Conservation (phyloP, 768 basidiomycete genomes). For the Boletus pseudopeckii region DNA sequence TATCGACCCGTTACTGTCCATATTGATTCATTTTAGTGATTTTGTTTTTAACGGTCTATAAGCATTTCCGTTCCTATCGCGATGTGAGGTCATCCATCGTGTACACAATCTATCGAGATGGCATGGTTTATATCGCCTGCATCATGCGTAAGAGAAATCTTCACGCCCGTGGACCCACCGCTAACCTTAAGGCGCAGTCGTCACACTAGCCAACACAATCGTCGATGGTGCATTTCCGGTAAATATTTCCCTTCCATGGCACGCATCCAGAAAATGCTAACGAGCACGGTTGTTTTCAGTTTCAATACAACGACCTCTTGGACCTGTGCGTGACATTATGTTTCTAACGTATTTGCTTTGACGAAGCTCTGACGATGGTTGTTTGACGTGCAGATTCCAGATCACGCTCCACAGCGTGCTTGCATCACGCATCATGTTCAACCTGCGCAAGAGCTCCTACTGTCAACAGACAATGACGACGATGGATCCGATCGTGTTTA, state of each 20-base stretch:
- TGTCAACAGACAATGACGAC: background rate
- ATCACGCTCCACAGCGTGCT: slow-evolving; percentile 4
- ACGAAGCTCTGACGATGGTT: background rate
- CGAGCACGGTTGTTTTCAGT: background rate
- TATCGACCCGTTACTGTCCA: background rate
- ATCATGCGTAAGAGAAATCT: slow-evolving; percentile 9
- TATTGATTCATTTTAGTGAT: slow-evolving; percentile 2
- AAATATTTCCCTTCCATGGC: background rate
- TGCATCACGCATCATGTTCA: slow-evolving; percentile 15
- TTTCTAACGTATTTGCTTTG: too few relatives aligned
- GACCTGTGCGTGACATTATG: background rate
- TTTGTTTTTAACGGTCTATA: slow-evolving; percentile 7
- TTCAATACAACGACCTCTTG: slow-evolving; percentile 2
- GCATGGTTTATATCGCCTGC: slow-evolving; percentile 17
- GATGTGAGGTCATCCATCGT: slow-evolving; percentile 1
- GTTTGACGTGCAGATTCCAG: background rate
- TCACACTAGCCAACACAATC: slow-evolving; percentile 13
- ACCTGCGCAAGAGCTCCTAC: slow-evolving; percentile 4
- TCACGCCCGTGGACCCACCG: too few relatives aligned
- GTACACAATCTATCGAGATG: slow-evolving; percentile 10
- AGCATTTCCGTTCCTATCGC: slow-evolving; percentile 4
- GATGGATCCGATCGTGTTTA: background rate
- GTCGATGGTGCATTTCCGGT: slow-evolving; percentile 11
- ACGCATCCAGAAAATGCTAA: background rate
- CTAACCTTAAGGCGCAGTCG: slow-evolving; percentile 5